Conservation (phyloP, 78 protist genomes). For the Dictyostelium discoideum region dicty_2.7 NC_007091.3:4055001-4055500, state of each 20-base stretch:
- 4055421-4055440: not conserved
- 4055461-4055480: not conserved
- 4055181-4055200: not conserved
- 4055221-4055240: slow-evolving; percentile 38
- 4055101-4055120: not conserved
- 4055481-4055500: slow-evolving; percentile 28
- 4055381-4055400: not conserved
- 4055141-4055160: slow-evolving; percentile 2
- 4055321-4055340: not conserved
- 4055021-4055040: slow-evolving; percentile 39
- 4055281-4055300: not conserved
- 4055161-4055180: slow-evolving; percentile 27
- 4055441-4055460: slow-evolving; percentile 6
- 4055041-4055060: slow-evolving; percentile 34
- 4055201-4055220: slow-evolving; percentile 22
- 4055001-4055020: slow-evolving; percentile 17
- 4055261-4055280: not conserved
- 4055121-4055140: not conserved
- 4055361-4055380: not conserved
- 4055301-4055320: not conserved
- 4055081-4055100: not conserved
- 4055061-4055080: slow-evolving; percentile 55
- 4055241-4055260: not conserved
- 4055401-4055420: not conserved
- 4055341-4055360: slow-evolving; percentile 5